Evolutionary conservation across 2,329 filamentous ascomycete species (phyloP), one percentile per base, ranked within the genome.

Genomic region (Diaporthe sp.): DNA sequence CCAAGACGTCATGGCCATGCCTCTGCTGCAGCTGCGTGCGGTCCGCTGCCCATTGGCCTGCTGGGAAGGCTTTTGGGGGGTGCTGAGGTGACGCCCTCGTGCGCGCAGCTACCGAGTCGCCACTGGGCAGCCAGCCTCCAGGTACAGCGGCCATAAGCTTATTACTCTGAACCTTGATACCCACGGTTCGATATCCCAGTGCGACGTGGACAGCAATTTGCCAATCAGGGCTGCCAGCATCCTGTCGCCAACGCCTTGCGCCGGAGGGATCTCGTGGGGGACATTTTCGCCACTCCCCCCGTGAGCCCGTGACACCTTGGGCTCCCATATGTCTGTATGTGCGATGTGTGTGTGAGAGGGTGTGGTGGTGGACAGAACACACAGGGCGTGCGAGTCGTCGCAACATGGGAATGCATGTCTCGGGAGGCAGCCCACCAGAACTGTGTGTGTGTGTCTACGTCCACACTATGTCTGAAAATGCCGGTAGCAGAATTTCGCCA

Each of bases 361-460:
- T n/a, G 28, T 37, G 44, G 44, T 25, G 39, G 44, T 25, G 42
- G 39, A 62, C n/a, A 15, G 42, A 31, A 31, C 31, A 37, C 39
- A 44, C 2, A 34, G 0, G n/a, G 15, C 58, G n/a, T 51, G 12
- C 65, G 65, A 68, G 31, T 68, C 37, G 37, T 39, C 65, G 46
- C 65, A 37, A 42, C 62, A 34, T 37, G 62, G 34, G 34, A 46
- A 53, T 68, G 65, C 65, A 39, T 68, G 46, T 68, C 65, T 53
- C 44, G 28, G 62, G 65, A 68, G 65, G 65, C 65, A 68, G 65
- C 65, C 65, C 31, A 13, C 19, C n/a, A 6, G 31, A 67, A 13
- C 44, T 53, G 25, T 46, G 39, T n/a, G 6, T 46, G 8, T 62
- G 37, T 28, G 13, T 19, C 4, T 31, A 5, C 19, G 25, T 28